These are phyloP conservation scores for Macroventuria anomochaeta DNA, from an alignment of 2,329 filamentous ascomycete species.

Conservation along the genomic window DNA sequence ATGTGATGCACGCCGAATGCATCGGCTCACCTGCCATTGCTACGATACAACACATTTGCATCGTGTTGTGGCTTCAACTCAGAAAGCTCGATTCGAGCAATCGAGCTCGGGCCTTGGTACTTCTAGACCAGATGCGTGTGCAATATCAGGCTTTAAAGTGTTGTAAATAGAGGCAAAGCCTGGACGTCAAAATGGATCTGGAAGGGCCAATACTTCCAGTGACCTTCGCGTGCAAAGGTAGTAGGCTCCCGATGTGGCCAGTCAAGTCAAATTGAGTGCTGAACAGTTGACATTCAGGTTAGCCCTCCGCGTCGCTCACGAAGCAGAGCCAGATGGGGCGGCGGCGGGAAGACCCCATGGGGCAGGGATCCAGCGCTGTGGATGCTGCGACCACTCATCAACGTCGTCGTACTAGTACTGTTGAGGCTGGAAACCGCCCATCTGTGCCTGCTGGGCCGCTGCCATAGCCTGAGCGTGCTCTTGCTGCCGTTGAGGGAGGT, in stretches of 20 bases:
- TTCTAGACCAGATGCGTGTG: not conserved
- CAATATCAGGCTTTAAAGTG: not conserved
- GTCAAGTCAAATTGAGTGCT: not conserved
- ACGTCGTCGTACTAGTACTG: constrained; percentile 40
- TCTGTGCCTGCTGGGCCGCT: constrained; percentile 48
- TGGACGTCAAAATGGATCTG: not conserved
- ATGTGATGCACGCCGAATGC: not conserved
- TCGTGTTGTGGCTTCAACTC: no score
- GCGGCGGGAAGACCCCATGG: not conserved
- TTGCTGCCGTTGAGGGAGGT: constrained; percentile 64
- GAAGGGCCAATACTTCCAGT: not conserved
- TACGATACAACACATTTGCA: not conserved
- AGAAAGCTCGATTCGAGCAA: no score
- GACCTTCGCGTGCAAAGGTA: no score
- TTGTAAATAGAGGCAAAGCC: not conserved
- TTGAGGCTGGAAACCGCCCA: constrained; percentile 47
- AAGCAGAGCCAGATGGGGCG: not conserved
- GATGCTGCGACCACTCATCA: not conserved
- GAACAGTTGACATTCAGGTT: not conserved
- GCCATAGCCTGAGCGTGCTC: constrained; percentile 44
- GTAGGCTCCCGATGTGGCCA: not conserved
- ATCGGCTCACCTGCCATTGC: not conserved
- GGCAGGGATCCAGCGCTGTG: not conserved
- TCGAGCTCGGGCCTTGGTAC: not conserved
- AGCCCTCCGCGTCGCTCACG: not conserved